phyloP scores from a whole-genome alignment of 139 green algal genomes.

The Pleodorina starrii region DNA sequence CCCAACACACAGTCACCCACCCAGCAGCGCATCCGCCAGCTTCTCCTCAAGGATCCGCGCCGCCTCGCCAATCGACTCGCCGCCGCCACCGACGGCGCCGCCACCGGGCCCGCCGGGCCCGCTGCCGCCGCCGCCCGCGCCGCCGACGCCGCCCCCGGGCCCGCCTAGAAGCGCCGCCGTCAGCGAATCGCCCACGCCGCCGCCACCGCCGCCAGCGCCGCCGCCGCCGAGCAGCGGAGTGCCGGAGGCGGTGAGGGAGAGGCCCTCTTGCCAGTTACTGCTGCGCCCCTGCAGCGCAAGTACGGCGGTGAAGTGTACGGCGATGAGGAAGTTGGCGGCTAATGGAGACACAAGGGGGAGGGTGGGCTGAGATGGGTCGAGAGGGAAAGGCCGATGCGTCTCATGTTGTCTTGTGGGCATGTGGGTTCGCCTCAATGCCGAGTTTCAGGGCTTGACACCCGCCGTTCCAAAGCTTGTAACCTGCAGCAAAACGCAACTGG shows the following conservation, averaged over 20 bases:
- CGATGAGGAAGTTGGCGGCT: not conserved
- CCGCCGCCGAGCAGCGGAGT: constrained; percentile 42
- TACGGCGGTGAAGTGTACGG: not conserved
- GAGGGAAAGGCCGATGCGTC: too few species aligned
- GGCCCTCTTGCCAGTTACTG: constrained; percentile 74
- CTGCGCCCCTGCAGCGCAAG: constrained; percentile 42
- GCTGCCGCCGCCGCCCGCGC: not conserved
- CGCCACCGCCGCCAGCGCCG: not conserved
- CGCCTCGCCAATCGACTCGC: constrained; percentile 68
- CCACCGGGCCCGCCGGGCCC: constrained; percentile 44
- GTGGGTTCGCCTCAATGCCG: too few species aligned
- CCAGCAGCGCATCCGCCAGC: constrained; percentile 90
- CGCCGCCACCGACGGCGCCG: constrained; percentile 19
- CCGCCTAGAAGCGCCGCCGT: constrained; percentile 10
- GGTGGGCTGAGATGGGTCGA: too few species aligned
- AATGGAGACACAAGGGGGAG: too few species aligned
- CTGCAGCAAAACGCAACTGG: too few species aligned
- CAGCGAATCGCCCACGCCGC: not conserved
- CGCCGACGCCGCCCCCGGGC: not conserved
- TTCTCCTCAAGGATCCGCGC: constrained; percentile 94
- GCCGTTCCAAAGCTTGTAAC: too few species aligned
- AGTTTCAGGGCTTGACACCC: too few species aligned
- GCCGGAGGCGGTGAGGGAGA: constrained; percentile 59
- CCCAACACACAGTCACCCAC: constrained; percentile 2
- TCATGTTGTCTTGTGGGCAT: too few species aligned